phyloP scores from a whole-genome alignment of 352 stramenopile genomes.

The Phytophthora crassamura region DNA sequence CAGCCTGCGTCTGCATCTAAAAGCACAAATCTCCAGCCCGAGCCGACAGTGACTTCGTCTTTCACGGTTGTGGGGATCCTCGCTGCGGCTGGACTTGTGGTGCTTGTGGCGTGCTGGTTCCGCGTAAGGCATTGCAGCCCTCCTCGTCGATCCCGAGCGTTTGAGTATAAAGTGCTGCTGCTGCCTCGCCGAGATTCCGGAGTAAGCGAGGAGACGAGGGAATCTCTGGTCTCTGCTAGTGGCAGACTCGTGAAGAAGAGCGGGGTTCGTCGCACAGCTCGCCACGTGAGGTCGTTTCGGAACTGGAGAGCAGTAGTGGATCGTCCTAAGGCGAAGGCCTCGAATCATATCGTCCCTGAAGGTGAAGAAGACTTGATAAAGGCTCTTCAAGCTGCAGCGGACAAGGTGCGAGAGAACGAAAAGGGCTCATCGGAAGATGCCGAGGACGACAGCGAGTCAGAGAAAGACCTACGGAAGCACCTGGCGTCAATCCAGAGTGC shows the following conservation, averaged over 20 bases:
- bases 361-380: background rate
- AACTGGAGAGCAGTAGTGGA: slow-evolving; percentile 8
- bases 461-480: slow-evolving; percentile 48
- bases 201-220: slow-evolving; percentile 12
- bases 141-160: slow-evolving; percentile 28
- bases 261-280: slow-evolving; percentile 16
- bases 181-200: slow-evolving; percentile 24
- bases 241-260: slow-evolving; percentile 10
- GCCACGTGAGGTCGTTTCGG: slow-evolving; percentile 21
- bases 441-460: slow-evolving; percentile 35
- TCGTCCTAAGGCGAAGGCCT: slow-evolving; percentile 3
- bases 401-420: background rate
- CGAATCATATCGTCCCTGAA: slow-evolving; percentile 4
- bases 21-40: background rate
- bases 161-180: slow-evolving; percentile 59
- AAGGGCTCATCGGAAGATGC: slow-evolving; percentile 5
- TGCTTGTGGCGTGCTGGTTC: slow-evolving; percentile 26
- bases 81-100: slow-evolving; percentile 10
- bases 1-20: slow-evolving; percentile 4
- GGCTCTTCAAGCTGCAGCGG: background rate
- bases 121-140: background rate
- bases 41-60: background rate
- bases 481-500: slow-evolving; percentile 55
- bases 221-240: background rate
- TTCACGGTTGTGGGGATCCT: slow-evolving; percentile 9